phyloP scores from a whole-genome alignment of 768 basidiomycete genomes.

The Rhodotorula diobovata region DNA sequence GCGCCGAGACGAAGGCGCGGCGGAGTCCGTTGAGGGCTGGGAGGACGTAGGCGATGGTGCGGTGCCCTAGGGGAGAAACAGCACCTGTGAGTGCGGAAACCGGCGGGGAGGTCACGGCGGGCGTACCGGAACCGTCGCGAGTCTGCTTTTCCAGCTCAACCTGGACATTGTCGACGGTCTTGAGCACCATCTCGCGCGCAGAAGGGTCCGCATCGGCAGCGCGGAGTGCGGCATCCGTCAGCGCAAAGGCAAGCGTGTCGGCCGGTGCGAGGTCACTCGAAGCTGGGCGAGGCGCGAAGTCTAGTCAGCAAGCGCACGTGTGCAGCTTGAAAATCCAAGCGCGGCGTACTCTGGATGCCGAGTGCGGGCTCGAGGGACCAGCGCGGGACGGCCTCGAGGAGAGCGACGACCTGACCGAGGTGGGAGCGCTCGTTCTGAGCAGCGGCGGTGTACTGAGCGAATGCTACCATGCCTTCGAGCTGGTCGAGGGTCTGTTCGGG shows the following conservation, averaged over 20 bases:
- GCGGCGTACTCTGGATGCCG: slow-evolving; percentile 31
- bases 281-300: background rate
- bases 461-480: slow-evolving; percentile 33
- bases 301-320: background rate
- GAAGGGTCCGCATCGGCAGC: slow-evolving; percentile 54
- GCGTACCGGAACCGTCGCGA: background rate
- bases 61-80: slow-evolving; percentile 55
- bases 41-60: slow-evolving; percentile 67
- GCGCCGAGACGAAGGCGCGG: slow-evolving; percentile 62
- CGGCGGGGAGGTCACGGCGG: background rate
- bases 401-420: slow-evolving; percentile 11
- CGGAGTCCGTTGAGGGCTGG: slow-evolving; percentile 82
- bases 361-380: slow-evolving; percentile 25
- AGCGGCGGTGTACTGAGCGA: slow-evolving; percentile 5
- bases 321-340: too few species aligned
- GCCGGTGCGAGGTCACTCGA: slow-evolving; percentile 80
- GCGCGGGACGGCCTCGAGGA: slow-evolving; percentile 13
- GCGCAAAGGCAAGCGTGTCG: slow-evolving; percentile 61
- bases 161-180: background rate
- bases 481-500: slow-evolving; percentile 20
- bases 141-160: background rate
- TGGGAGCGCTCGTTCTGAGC: background rate
- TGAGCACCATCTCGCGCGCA: background rate
- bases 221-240: slow-evolving; percentile 67
- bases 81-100: background rate